These are phyloP conservation scores for Yamadazyma triangularis DNA, from an alignment of 1,139 yeast genomes.

Conservation along the genomic window DNA sequence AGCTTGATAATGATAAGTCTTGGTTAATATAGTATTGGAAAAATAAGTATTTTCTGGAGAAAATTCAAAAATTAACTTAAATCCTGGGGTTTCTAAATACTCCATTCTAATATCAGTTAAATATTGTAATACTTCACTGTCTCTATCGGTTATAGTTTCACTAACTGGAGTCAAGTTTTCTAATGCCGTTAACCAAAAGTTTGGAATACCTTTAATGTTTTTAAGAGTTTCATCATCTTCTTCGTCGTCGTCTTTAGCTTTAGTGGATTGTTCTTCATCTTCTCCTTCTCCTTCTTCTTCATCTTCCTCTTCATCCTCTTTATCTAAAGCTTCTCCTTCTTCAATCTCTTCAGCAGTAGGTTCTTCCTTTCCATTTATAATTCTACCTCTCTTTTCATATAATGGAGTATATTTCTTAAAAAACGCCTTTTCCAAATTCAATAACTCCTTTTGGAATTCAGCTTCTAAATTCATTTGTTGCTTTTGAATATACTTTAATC, in stretches of 20 bases:
- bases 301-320: constrained; percentile 42
- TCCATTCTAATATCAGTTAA: constrained; percentile 74
- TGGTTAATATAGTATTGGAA: constrained; percentile 64
- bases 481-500: constrained; percentile 80
- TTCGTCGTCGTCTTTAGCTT: too few species aligned
- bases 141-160: constrained; percentile 87
- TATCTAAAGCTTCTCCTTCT: constrained; percentile 66
- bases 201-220: constrained; percentile 74
- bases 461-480: constrained; percentile 82
- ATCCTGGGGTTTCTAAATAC: constrained; percentile 87
- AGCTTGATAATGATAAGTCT: constrained; percentile 90
- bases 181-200: constrained; percentile 95
- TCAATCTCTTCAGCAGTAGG: constrained; percentile 77
- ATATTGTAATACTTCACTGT: constrained; percentile 72
- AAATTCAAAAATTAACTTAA: constrained; percentile 80
- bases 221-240: constrained; percentile 41
- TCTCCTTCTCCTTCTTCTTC: constrained; percentile 29
- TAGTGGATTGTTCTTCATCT: constrained; percentile 38
- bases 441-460: constrained; percentile 84
- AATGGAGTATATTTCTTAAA: constrained; percentile 72
- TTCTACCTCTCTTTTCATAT: constrained; percentile 66
- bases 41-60: constrained; percentile 68
- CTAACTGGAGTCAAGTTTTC: constrained; percentile 80
- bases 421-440: constrained; percentile 81
- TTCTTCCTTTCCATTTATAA: constrained; percentile 68